phyloP scores from a whole-genome alignment of 768 basidiomycete species.

The Mrakia gelida region DNA sequence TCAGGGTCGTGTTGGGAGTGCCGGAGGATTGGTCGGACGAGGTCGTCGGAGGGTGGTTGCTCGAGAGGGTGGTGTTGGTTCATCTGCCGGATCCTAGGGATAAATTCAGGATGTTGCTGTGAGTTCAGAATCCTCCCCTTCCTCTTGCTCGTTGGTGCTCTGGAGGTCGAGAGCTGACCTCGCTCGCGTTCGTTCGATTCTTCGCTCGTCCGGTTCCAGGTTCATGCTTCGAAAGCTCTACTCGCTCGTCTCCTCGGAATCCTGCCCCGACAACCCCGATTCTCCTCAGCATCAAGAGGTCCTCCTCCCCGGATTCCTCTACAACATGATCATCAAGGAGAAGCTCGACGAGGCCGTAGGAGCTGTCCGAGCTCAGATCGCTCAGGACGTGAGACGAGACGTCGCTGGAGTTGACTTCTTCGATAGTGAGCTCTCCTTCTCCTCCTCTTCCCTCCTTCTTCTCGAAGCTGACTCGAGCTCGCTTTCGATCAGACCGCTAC shows the following conservation, averaged over 20 bases:
- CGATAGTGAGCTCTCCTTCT: constrained; percentile 59
- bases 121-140: constrained; percentile 43
- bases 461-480: constrained; percentile 6
- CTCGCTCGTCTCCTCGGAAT: constrained; percentile 79
- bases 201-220: constrained; percentile 47
- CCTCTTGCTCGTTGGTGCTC: neutral
- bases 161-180: neutral
- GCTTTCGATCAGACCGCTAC: constrained; percentile 60
- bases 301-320: constrained; percentile 83
- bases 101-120: constrained; percentile 93
- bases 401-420: constrained; percentile 75
- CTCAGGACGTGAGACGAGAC: constrained; percentile 68
- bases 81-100: constrained; percentile 82
- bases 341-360: constrained; percentile 84
- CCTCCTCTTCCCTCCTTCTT: neutral
- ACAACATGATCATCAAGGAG: constrained; percentile 98
- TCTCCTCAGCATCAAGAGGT: constrained; percentile 98
- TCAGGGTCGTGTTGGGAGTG: constrained; percentile 80
- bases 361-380: constrained; percentile 57
- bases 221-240: constrained; percentile 98
- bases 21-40: constrained; percentile 91
- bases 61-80: constrained; percentile 81
- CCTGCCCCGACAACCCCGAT: constrained; percentile 93
- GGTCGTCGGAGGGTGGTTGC: constrained; percentile 72
- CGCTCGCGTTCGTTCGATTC: too few species aligned